Conservation (phyloP, 2,329 filamentous ascomycete species). For the Xylaria sp. region DNA sequence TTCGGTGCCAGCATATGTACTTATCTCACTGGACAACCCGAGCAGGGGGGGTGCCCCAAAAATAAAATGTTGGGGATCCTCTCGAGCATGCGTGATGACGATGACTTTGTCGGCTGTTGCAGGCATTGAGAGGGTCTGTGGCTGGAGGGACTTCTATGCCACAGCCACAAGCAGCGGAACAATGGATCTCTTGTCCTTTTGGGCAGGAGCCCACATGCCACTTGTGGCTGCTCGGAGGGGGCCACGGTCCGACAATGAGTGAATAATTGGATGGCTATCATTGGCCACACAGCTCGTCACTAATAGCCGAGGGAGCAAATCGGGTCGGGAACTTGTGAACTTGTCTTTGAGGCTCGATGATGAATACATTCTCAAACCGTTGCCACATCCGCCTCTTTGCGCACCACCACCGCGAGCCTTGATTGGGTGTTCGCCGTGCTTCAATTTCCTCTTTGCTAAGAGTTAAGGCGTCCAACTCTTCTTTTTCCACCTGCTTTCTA, state of each 20-base stretch:
- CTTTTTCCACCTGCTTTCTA: slow-evolving; percentile 13
- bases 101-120: slow-evolving; percentile 22
- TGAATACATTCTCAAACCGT: slow-evolving; percentile 43
- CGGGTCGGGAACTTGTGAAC: slow-evolving; percentile 39
- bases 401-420: slow-evolving; percentile 23
- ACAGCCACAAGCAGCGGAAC: too few relatives aligned
- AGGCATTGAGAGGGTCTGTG: slow-evolving; percentile 9
- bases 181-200: too few relatives aligned
- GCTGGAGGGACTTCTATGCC: too few relatives aligned
- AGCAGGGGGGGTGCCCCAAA: slow-evolving; percentile 19
- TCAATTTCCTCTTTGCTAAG: slow-evolving; percentile 2
- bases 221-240: slow-evolving; percentile 33
- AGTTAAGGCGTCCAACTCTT: slow-evolving; percentile 6
- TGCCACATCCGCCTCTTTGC: slow-evolving; percentile 39
- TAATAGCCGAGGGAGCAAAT: slow-evolving; percentile 48
- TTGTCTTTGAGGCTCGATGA: slow-evolving; percentile 42
- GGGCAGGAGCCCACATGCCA: background rate
- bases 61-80: slow-evolving; percentile 30
- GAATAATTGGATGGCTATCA: slow-evolving; percentile 47
- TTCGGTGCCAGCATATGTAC: background rate
- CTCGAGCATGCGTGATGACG: slow-evolving; percentile 32
- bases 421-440: slow-evolving; percentile 25
- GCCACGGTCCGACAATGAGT: slow-evolving; percentile 41
- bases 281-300: slow-evolving; percentile 41
- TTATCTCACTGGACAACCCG: background rate